These are phyloP conservation scores for Heterobasidion parviporum DNA, from an alignment of 1,284 basidiomycete genomes.

Conservation along the genomic window DNA sequence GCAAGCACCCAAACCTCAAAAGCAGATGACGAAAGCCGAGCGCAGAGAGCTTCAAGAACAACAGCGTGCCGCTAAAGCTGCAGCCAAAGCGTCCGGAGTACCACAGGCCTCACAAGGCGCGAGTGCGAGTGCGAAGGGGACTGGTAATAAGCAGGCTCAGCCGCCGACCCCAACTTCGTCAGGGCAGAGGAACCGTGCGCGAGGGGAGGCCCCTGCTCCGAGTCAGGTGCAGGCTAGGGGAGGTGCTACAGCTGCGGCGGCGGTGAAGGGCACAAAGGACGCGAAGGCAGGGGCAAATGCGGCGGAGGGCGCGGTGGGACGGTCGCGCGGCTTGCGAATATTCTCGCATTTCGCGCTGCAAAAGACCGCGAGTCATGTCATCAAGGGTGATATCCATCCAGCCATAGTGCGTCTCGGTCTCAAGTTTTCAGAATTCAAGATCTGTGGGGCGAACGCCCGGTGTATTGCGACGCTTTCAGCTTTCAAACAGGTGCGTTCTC, in stretches of 20 bases:
- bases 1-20: slow-evolving; percentile 36
- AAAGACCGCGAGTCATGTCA: slow-evolving; percentile 41
- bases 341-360: slow-evolving; percentile 78
- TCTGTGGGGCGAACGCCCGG: slow-evolving; percentile 81
- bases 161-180: slow-evolving; percentile 1
- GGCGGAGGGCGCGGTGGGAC: slow-evolving; percentile 23
- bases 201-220: slow-evolving; percentile 7
- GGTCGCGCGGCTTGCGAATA: slow-evolving; percentile 58
- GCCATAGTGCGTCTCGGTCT: slow-evolving; percentile 71
- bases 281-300: slow-evolving; percentile 14
- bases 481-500: slow-evolving; percentile 65
- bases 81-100: slow-evolving; percentile 13
- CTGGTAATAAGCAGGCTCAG: slow-evolving; percentile 3
- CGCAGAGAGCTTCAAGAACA: slow-evolving; percentile 71
- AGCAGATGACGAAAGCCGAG: slow-evolving; percentile 73
- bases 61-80: slow-evolving; percentile 68
- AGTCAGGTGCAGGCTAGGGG: not conserved
- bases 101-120: slow-evolving; percentile 8
- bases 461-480: slow-evolving; percentile 82
- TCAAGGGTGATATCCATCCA: slow-evolving; percentile 80
- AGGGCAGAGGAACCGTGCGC: slow-evolving; percentile 8
- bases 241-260: slow-evolving; percentile 11
- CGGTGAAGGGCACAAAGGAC: slow-evolving; percentile 9
- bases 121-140: slow-evolving; percentile 13
- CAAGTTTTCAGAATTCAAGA: slow-evolving; percentile 79